These are phyloP conservation scores for Sequoiadendron giganteum DNA, from an alignment of 75 land plant species.

Conservation along the genomic window DNA sequence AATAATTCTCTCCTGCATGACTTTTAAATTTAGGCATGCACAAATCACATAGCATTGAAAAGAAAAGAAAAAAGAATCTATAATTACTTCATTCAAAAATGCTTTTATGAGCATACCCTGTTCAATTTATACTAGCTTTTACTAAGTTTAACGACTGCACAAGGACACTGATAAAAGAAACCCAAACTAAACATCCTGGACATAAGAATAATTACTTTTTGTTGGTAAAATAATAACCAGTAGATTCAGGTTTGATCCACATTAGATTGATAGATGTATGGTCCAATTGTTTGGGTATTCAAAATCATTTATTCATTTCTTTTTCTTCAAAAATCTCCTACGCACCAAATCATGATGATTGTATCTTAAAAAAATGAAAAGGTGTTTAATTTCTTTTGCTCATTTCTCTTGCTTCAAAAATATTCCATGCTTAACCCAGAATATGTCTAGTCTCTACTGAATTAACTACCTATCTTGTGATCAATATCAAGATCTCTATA, in stretches of 20 bases:
- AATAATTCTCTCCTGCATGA: background rate
- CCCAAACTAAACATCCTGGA: background rate
- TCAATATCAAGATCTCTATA: too few species aligned
- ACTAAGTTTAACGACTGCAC: background rate
- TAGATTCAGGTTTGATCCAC: background rate
- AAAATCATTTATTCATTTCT: too few species aligned
- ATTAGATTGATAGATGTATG: background rate
- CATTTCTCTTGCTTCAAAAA: too few species aligned
- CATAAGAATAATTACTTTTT: background rate
- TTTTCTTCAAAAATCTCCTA: too few species aligned
- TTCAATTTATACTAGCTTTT: background rate
- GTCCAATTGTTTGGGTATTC: background rate
- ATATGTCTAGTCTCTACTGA: too few species aligned
- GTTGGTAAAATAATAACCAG: background rate
- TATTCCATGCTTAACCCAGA: too few species aligned
- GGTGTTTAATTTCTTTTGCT: too few species aligned
- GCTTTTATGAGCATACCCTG: background rate
- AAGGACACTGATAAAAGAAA: background rate
- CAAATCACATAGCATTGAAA: background rate
- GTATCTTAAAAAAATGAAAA: too few species aligned
- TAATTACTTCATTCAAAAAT: background rate
- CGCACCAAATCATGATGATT: background rate
- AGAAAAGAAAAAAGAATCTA: background rate
- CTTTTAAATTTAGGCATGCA: background rate
- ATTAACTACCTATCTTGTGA: too few species aligned